Percentiles rank a stretch among this genome's conserved stretches.
These are phyloP conservation scores for Picochlorum sp. DNA, from an alignment of 139 green algal species.

Conservation along the genomic window DNA sequence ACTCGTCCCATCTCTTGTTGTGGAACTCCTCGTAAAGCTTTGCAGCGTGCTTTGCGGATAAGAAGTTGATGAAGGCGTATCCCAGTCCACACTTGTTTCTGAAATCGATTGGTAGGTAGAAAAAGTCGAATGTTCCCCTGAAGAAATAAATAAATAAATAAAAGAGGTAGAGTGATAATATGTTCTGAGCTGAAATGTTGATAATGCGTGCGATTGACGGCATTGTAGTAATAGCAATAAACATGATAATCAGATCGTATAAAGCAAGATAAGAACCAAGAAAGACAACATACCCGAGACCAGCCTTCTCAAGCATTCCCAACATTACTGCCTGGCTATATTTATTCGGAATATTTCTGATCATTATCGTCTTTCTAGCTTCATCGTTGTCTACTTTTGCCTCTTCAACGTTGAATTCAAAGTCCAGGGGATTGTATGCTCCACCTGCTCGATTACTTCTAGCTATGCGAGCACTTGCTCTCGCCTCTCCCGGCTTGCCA, in stretches of 20 bases:
- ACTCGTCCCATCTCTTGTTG: conserved; percentile 46
- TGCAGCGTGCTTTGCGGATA: not conserved
- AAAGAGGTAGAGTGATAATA: no score
- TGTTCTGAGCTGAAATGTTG: no score
- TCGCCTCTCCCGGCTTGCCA: not conserved
- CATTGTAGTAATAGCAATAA: no score
- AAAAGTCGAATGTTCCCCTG: conserved; percentile 52
- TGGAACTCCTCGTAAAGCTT: conserved; percentile 54
- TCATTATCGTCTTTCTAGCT: conserved; percentile 33
- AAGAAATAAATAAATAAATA: no score
- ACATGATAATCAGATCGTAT: no score
- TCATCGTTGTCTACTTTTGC: conserved; percentile 10
- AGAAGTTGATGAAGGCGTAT: conserved; percentile 69
- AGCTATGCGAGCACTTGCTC: conserved; percentile 21
- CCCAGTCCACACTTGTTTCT: conserved; percentile 66
- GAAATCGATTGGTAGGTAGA: conserved; percentile 72
- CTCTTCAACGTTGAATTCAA: conserved; percentile 29
- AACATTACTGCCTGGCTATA: conserved; percentile 38
- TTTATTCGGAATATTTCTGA: conserved; percentile 52
- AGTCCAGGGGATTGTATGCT: conserved; percentile 25
- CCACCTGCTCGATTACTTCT: conserved; percentile 18
- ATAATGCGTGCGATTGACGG: no score
- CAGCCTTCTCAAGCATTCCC: conserved; percentile 21
- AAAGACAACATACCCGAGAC: not conserved
- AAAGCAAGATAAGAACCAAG: not conserved